Evolutionary conservation across 345 rosid genomes (phyloP).

Genomic region (Dimocarpus longan): DNA sequence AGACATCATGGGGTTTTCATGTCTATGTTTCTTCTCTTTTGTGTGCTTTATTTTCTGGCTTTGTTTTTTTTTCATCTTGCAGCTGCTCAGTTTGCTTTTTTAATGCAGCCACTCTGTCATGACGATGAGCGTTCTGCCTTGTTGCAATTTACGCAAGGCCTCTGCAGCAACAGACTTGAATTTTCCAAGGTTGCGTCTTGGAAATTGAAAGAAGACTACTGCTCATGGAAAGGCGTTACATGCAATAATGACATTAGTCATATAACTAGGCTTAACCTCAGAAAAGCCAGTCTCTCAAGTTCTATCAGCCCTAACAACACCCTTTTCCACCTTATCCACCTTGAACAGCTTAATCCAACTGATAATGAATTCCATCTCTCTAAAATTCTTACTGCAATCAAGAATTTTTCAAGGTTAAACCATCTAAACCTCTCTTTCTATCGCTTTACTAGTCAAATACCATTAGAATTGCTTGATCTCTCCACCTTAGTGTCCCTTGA

Average conservation of each 20-base stretch:
- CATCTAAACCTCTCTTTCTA: too few relatives aligned
- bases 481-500: too few relatives aligned
- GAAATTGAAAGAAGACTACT: not conserved
- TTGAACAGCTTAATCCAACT: not conserved
- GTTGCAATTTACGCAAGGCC: not conserved
- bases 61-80: not conserved
- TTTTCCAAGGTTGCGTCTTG: not conserved
- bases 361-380: not conserved
- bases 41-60: not conserved
- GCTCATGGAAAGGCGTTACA: not conserved
- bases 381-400: not conserved
- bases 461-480: too few relatives aligned
- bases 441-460: too few relatives aligned
- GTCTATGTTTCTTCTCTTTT: not conserved
- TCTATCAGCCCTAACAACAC: not conserved
- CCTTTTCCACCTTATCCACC: conserved; percentile 2
- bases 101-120: not conserved
- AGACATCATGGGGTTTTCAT: not conserved
- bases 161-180: not conserved
- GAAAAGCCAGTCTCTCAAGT: not conserved
- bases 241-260: not conserved
- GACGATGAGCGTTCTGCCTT: not conserved
- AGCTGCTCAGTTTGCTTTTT: not conserved
- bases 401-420: too few relatives aligned
- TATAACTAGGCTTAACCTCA: not conserved